Conservation (phyloP, 2,329 filamentous ascomycete genomes). For the Aspergillus sp. region DNA sequence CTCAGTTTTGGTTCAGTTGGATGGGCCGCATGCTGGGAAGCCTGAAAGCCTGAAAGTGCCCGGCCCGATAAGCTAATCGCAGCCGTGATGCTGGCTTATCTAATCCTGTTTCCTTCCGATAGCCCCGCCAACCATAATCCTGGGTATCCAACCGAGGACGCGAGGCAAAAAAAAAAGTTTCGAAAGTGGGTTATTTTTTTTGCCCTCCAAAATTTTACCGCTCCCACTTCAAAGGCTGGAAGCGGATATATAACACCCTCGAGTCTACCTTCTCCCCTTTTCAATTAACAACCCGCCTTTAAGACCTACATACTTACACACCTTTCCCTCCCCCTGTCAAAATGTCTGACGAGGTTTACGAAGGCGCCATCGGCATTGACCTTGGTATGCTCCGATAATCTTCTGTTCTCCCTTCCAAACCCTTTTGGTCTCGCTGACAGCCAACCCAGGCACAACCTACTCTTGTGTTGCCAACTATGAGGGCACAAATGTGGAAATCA, state of each 20-base stretch:
- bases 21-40: not conserved
- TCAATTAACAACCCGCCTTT: conserved; percentile 10
- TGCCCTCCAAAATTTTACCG: conserved; percentile 20
- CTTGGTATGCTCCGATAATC: conserved; percentile 67
- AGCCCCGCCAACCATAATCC: conserved; percentile 12
- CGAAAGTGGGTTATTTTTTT: conserved; percentile 22
- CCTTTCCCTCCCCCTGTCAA: conserved; percentile 23
- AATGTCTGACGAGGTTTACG: conserved; percentile 98
- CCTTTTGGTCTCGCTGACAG: conserved; percentile 20
- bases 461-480: conserved; percentile 99
- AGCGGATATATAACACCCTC: conserved; percentile 21
- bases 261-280: conserved; percentile 11
- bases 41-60: not conserved
- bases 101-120: conserved; percentile 9
- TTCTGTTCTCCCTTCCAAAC: not conserved
- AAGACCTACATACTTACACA: conserved; percentile 8
- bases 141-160: conserved; percentile 13
- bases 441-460: conserved; percentile 85
- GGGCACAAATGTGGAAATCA: conserved; percentile 99
- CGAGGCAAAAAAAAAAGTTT: conserved; percentile 13
- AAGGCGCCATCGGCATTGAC: conserved; percentile 99
- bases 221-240: conserved; percentile 22
- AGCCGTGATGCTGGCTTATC: conserved; percentile 10
- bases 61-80: not conserved
- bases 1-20: too few species aligned